Conservation (phyloP, 345 rosid species). For the Odontarrhena argentea region DNA sequence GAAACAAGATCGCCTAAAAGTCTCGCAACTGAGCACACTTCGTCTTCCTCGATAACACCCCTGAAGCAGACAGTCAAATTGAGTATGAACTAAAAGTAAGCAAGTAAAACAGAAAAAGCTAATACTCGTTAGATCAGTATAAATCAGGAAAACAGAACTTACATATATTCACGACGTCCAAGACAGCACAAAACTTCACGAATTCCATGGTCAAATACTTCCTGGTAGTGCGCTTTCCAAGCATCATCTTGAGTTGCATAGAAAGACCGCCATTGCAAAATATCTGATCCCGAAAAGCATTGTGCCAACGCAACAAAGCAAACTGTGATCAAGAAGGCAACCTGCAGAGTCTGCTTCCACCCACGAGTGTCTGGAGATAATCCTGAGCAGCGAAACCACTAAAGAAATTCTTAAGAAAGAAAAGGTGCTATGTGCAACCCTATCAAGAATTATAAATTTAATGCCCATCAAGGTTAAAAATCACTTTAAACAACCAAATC, state of each 20-base stretch:
- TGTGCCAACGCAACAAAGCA: conserved; percentile 64
- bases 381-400: conserved; percentile 46
- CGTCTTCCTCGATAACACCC: conserved; percentile 75
- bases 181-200: conserved; percentile 96
- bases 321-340: conserved; percentile 50
- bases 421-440: conserved; percentile 1
- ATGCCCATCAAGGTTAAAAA: neutral
- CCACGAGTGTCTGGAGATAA: conserved; percentile 44
- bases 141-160: conserved; percentile 38
- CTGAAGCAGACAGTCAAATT: conserved; percentile 46
- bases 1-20: conserved; percentile 89
- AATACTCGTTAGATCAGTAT: neutral
- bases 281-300: conserved; percentile 74
- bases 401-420: conserved; percentile 24
- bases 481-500: conserved; percentile 12
- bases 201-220: conserved; percentile 90
- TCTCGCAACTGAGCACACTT: conserved; percentile 80
- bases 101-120: neutral
- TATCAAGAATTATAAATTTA: neutral
- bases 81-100: conserved; percentile 1
- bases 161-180: conserved; percentile 81
- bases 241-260: conserved; percentile 82
- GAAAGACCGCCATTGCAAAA: conserved; percentile 84
- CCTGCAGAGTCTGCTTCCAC: conserved; percentile 58
- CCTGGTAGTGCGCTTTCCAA: conserved; percentile 93